These are phyloP conservation scores for Amylostereum areolatum DNA, from an alignment of 1,284 basidiomycete genomes.

Conservation along the genomic window DNA sequence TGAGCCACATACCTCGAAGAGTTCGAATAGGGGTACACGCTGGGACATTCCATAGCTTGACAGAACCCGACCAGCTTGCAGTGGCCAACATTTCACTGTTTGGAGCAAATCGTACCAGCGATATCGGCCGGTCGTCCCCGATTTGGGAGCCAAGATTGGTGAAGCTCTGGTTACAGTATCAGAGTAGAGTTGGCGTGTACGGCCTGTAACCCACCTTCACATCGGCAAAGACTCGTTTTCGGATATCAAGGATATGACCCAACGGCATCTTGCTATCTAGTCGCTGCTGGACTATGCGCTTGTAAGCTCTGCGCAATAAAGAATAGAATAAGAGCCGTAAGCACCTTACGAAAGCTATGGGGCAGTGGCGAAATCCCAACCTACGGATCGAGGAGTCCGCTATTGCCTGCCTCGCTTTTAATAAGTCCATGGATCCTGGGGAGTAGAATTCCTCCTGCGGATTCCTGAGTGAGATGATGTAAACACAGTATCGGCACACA, in stretches of 20 bases:
- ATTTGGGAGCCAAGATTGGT: constrained; percentile 95
- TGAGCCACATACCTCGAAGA: constrained; percentile 53
- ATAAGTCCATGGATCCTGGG: constrained; percentile 80
- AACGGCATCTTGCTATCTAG: constrained; percentile 86
- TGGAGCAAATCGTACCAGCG: constrained; percentile 92
- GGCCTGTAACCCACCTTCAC: constrained; percentile 64
- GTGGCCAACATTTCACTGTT: constrained; percentile 86
- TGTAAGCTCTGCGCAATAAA: constrained; percentile 76
- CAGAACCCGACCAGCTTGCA: constrained; percentile 91
- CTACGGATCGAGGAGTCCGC: constrained; percentile 91
- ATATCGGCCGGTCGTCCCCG: constrained; percentile 92
- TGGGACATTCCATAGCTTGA: constrained; percentile 95
- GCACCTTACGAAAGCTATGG: constrained; percentile 63
- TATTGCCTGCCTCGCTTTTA: constrained; percentile 78
- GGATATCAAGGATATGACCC: constrained; percentile 83
- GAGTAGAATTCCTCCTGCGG: constrained; percentile 96
- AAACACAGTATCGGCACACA: constrained; percentile 14
- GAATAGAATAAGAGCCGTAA: constrained; percentile 49
- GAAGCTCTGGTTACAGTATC: constrained; percentile 54
- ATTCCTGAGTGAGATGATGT: constrained; percentile 5
- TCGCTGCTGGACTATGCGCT: constrained; percentile 84
- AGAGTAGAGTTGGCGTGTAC: not conserved
- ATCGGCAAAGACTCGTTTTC: constrained; percentile 84
- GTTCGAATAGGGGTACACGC: constrained; percentile 74
- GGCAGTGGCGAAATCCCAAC: constrained; percentile 64